These are phyloP conservation scores for Didymella arachidicola DNA, from an alignment of 2,329 filamentous ascomycete species.

Conservation along the genomic window DNA sequence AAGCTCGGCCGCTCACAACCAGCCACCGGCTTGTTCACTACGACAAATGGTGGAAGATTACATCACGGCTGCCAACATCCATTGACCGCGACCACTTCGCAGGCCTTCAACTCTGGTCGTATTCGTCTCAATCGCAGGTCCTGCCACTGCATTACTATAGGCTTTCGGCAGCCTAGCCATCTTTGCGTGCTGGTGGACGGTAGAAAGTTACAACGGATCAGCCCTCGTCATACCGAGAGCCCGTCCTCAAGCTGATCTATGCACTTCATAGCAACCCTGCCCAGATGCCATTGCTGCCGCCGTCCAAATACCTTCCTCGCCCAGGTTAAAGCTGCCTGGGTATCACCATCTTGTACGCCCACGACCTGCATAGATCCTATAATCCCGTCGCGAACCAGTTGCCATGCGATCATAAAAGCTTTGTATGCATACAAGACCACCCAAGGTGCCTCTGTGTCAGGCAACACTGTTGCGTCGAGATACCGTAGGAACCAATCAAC, in stretches of 20 bases:
- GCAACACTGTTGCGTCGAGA: conserved; percentile 22
- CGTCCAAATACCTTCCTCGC: conserved; percentile 29
- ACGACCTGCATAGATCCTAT: conserved; percentile 28
- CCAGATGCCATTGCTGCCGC: conserved; percentile 28
- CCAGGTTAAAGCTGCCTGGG: conserved; percentile 26
- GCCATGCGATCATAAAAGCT: conserved; percentile 37
- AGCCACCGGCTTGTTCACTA: no score
- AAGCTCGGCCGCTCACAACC: no score
- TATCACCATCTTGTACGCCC: conserved; percentile 26
- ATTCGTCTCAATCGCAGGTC: no score
- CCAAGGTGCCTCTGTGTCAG: conserved; percentile 31
- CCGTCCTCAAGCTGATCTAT: conserved; percentile 24
- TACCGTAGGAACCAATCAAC: conserved; percentile 37
- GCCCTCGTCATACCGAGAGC: not conserved
- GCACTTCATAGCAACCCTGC: conserved; percentile 26
- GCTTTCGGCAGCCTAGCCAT: no score
- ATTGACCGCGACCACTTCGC: no score
- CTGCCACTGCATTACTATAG: no score
- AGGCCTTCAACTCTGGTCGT: no score
- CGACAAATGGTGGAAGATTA: no score
- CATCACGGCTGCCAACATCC: no score
- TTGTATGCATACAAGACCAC: conserved; percentile 33
- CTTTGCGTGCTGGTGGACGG: not conserved
- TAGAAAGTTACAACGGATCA: not conserved
- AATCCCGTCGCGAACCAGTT: conserved; percentile 24